Conservation (phyloP, 73 alveolate genomes). For the Paramecium pentaurelia region DNA sequence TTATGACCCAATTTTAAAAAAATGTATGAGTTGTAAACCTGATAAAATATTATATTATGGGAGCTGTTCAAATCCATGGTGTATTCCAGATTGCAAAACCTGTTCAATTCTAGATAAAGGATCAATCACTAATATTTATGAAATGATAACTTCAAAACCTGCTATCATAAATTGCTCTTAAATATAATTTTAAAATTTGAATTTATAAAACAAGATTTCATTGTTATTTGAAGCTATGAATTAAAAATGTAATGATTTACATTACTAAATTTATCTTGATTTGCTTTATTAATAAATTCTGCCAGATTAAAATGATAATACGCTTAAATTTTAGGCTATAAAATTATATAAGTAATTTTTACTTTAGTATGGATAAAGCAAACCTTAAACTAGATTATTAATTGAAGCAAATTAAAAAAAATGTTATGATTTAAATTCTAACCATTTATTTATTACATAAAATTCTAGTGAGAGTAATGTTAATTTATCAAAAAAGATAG, state of each 20-base stretch:
- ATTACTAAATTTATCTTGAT: neutral
- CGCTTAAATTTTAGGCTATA: neutral
- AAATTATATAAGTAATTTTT: no score
- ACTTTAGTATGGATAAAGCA: no score
- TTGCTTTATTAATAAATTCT: neutral
- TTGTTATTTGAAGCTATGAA: neutral
- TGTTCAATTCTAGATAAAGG: neutral
- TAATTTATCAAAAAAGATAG: neutral
- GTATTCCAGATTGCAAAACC: neutral
- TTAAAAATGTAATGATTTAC: neutral
- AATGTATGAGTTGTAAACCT: neutral
- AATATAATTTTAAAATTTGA: no score
- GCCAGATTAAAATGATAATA: no score
- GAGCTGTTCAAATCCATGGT: neutral
- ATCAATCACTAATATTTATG: neutral
- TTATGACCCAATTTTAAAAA: neutral
- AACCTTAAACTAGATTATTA: neutral
- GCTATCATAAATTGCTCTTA: neutral
- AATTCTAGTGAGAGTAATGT: no score
- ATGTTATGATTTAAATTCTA: neutral
- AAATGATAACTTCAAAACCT: neutral
- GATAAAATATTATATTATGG: neutral
- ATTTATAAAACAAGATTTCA: no score
- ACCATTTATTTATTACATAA: neutral
- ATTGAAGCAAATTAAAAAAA: no score